Evolutionary conservation across 345 rosid genomes (phyloP).

Genomic region (Lagerstroemia speciosa): DNA sequence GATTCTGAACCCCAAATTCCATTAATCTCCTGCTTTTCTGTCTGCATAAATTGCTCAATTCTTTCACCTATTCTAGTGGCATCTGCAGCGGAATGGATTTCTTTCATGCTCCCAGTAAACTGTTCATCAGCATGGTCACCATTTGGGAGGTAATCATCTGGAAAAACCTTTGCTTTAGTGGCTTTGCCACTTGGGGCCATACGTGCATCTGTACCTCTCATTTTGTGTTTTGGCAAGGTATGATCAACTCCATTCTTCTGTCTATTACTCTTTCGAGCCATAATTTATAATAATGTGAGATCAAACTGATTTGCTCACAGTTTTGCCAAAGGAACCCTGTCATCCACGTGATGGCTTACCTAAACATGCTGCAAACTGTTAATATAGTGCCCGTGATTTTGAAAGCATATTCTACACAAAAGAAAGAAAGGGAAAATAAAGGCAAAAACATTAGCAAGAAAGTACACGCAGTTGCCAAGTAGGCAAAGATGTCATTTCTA

Average conservation of each 20-base stretch:
- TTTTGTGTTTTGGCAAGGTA: conserved; percentile 36
- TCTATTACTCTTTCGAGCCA: conserved; percentile 83
- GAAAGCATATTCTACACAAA: background rate
- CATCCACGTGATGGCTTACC: background rate
- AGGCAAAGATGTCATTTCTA: background rate
- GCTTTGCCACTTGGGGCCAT: conserved; percentile 26
- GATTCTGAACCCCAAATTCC: conserved; percentile 17
- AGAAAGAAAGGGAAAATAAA: background rate
- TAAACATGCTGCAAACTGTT: background rate
- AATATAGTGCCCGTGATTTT: background rate
- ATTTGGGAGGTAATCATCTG: conserved; percentile 34
- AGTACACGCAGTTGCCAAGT: background rate
- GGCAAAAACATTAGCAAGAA: background rate
- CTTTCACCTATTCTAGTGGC: conserved; percentile 21
- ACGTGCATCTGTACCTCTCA: conserved; percentile 38
- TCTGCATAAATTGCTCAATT: conserved; percentile 18
- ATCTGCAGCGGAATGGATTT: conserved; percentile 20
- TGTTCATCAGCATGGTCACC: conserved; percentile 30
- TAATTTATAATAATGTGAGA: conserved; percentile 11
- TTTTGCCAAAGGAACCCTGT: background rate
- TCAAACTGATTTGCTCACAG: background rate
- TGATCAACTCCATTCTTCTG: conserved; percentile 66
- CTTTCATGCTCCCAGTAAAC: conserved; percentile 8
- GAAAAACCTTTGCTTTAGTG: conserved; percentile 30
- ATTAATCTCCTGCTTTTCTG: conserved; percentile 34